Evolutionary conservation across 306 rosid genomes (phyloP), one percentile per base, ranked within the genome.

Genomic region (Quercus mongolica): DNA sequence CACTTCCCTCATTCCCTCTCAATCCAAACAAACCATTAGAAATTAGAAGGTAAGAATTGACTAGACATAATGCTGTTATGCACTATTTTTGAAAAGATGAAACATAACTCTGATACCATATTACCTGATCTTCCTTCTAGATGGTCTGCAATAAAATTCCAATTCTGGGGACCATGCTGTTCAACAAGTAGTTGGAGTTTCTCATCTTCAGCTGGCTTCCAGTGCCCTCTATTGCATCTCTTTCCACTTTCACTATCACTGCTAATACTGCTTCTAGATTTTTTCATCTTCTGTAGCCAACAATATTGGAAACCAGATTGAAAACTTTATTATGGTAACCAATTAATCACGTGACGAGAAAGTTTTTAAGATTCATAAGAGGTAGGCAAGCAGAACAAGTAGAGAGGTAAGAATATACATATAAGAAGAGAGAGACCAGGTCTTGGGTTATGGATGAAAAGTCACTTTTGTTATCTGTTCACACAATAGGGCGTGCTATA

Each of bases 111-210:
- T 2, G 12, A 41, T 2, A 2, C 46, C 46, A 8, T 56, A 26
- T 19, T 17, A 85, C 91, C 94, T 73, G 94, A 90, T 90, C 94
- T 90, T 70, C 89, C 89, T 18, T 86, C 73, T 13, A 90, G 81
- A 62, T 86, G 87, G 63, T 88, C 90, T 1, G 94, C 88, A 69
- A 90, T 88, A 54, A 84, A 88, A 77, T 90, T 88, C 94, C 94
- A 90, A 38, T 88, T 90, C 33, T 88, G 89, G 3, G 91, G 89
- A 67, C 91, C 94, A 69, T 82, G 79, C 31, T 78, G 89, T 23
- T 78, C 78, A 69, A 90, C 89, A 9, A 90, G 86, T 55, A 80
- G 76, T 20, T 35, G 77, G 70, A 90, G 90, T 77, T 51, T 88
- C 28, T 84, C 82, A 64, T 90, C 94, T 80, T 90, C 91, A 0